These are phyloP conservation scores for Podochytrium sp. DNA, from an alignment of 192 early-diverging fungal species.

Conservation along the genomic window DNA sequence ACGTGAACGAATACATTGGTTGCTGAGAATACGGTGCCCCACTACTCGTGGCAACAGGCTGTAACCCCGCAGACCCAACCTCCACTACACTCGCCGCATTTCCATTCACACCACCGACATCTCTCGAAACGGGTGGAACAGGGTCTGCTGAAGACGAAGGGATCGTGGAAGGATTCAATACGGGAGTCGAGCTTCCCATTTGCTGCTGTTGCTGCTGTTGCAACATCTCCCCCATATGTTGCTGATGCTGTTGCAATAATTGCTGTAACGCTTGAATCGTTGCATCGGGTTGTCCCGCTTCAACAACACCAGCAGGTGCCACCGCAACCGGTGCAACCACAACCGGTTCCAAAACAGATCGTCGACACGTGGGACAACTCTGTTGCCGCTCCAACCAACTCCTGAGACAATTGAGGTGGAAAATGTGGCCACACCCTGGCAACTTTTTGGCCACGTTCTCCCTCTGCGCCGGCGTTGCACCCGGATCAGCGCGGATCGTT, in stretches of 20 bases:
- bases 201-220: conserved; percentile 25
- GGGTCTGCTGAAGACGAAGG: conserved; percentile 1
- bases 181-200: background rate
- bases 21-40: background rate
- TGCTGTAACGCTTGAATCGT: conserved; percentile 21
- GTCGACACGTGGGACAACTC: conserved; percentile 89
- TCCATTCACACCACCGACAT: background rate
- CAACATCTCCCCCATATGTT: conserved; percentile 5
- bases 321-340: conserved; percentile 14
- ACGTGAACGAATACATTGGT: conserved; percentile 36
- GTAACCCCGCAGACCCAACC: too few species aligned
- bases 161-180: background rate
- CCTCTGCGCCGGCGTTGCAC: background rate
- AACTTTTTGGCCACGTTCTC: conserved; percentile 87
- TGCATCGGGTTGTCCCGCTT: background rate
- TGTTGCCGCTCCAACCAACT: conserved; percentile 98
- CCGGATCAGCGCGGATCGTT: conserved; percentile 13
- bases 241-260: conserved; percentile 22
- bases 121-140: background rate
- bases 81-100: background rate
- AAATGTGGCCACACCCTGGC: conserved; percentile 96
- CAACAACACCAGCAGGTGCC: conserved; percentile 10
- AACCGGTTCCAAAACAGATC: conserved; percentile 38
- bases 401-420: conserved; percentile 94
- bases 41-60: conserved; percentile 4